These are phyloP conservation scores for Xylariales sp. DNA, from an alignment of 2,329 filamentous ascomycete genomes.

Conservation along the genomic window DNA sequence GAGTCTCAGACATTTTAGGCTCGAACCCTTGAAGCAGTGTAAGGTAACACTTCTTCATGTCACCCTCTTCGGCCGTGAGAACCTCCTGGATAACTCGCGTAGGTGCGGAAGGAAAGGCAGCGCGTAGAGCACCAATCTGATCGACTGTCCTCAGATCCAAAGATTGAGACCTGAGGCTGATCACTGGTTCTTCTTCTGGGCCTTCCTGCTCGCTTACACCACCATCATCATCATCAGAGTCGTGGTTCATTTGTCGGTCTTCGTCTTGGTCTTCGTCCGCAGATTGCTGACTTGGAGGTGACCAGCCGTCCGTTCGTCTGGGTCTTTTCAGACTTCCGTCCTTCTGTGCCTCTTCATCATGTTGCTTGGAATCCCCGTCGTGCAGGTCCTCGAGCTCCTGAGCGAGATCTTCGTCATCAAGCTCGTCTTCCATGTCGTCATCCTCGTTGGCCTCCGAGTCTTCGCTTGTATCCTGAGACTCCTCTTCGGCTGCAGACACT, in stretches of 20 bases:
- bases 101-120: constrained; percentile 39
- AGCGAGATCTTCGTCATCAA: constrained; percentile 31
- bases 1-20: constrained; percentile 21
- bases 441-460: constrained; percentile 5
- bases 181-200: constrained; percentile 14
- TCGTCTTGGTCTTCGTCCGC: constrained; percentile 9
- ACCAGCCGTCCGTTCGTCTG: too few species aligned
- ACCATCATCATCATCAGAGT: background rate
- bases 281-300: too few species aligned
- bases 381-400: constrained; percentile 40
- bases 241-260: too few species aligned
- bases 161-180: too few species aligned
- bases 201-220: constrained; percentile 11
- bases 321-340: too few species aligned
- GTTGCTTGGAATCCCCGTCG: too few species aligned
- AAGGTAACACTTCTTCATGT: constrained; percentile 34
- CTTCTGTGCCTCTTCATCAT: too few species aligned
- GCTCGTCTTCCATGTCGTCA: constrained; percentile 14
- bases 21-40: constrained; percentile 28
- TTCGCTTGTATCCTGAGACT: background rate
- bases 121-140: constrained; percentile 31
- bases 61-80: constrained; percentile 26
- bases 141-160: constrained; percentile 24
- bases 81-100: constrained; percentile 31
- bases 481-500: background rate